phyloP scores from a whole-genome alignment of 1,284 basidiomycete genomes.

The Leucoagaricus sp. region DNA sequence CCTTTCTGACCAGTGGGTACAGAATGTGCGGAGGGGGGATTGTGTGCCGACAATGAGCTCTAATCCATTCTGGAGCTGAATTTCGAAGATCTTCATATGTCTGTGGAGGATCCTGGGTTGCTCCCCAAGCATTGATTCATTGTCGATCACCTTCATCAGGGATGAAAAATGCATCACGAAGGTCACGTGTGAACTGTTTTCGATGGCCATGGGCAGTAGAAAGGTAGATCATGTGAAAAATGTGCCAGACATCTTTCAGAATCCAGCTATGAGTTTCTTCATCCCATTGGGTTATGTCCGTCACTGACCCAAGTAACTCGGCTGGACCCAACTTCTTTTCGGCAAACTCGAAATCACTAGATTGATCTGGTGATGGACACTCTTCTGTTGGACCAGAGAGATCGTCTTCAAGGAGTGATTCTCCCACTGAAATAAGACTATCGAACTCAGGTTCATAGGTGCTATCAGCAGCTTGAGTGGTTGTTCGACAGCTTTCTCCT shows the following conservation, averaged over 20 bases:
- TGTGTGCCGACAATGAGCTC: constrained; percentile 18
- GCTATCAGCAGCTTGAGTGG: too few relatives aligned
- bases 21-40: constrained; percentile 29
- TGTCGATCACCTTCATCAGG: constrained; percentile 23
- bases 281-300: not conserved
- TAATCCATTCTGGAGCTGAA: constrained; percentile 17
- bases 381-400: too few relatives aligned
- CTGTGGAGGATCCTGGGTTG: constrained; percentile 2
- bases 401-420: not conserved
- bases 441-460: too few relatives aligned
- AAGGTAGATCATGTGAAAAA: constrained; percentile 29
- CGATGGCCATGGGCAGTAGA: constrained; percentile 24
- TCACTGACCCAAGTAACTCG: not conserved
- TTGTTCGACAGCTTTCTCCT: too few relatives aligned
- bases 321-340: not conserved
- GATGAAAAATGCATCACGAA: constrained; percentile 28
- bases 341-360: not conserved
- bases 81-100: constrained; percentile 21
- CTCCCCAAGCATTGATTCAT: constrained; percentile 19
- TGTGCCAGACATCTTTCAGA: too few relatives aligned
- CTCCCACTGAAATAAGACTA: too few relatives aligned
- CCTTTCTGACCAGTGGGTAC: constrained; percentile 18
- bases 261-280: constrained; percentile 16
- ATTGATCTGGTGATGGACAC: too few relatives aligned
- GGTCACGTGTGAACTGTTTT: constrained; percentile 20